Base-by-base conservation (phyloP, 148 eudicot genomes). In the Nyssa sinensis region DNA sequence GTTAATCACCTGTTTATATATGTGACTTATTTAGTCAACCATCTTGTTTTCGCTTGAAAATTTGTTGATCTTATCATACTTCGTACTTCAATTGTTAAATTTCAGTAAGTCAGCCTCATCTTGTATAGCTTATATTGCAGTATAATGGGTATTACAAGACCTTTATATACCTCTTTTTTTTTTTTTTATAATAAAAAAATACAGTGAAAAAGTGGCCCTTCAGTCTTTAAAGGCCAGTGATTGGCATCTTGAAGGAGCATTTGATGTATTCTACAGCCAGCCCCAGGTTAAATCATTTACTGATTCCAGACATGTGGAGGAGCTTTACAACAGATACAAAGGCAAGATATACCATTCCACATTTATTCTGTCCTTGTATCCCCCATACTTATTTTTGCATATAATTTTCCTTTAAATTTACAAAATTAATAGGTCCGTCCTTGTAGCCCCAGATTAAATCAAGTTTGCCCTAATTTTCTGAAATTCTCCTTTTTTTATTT, bases 211-310 rank as follows among this genome's bases (percentile, higher is more conserved):
- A 74, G 84, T 79, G 69, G 97, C 92, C 41, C 82, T 86, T 63
- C 97, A 91, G 78, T 85, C 89, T 71, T 69, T 93, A 83, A 91
- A 86, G 83, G 82, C 93, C 72, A 87, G 94, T 74, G 91, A 93
- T 73, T 91, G 93, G 94, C 89, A 93, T 70, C 84, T 93, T 60
- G 97, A 93, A 86, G 88, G 87, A 73, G 97, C 97, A 67, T 88
- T 93, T 88, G 98, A 93, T 76, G 76, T 86, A 61, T 93, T 86
- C 80, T 93, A 93, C 80, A 93, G 94, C 83, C 98, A 93, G 64
- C 90, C 94, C 29, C 94, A 88, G 32, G 41, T 84, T 34, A 91
- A 81, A 78, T 79, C 98, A 61, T 67, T 70, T 72, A 79, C 93
- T 74, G 94, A 91, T 79, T 67, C 86, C 32, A 89, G 91, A 79